phyloP scores from a whole-genome alignment of 768 basidiomycete species.

The Lactifluus rugatus region DNA sequence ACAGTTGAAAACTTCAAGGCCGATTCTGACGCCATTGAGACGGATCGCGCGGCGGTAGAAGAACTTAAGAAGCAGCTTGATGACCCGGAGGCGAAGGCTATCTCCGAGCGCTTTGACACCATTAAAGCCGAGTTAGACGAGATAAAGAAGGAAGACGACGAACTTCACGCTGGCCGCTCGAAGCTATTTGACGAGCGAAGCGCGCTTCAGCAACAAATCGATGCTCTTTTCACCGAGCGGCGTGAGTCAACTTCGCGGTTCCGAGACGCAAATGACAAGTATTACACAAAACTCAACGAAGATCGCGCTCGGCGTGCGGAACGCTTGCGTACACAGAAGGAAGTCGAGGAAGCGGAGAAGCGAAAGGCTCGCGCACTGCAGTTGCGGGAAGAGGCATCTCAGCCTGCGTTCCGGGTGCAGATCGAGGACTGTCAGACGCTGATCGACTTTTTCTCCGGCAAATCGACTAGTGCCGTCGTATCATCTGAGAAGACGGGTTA shows the following conservation, averaged over 20 bases:
- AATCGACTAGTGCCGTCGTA: slow-evolving; percentile 41
- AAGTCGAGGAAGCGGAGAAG: slow-evolving; percentile 68
- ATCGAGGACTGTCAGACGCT: slow-evolving; percentile 96
- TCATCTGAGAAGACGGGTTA: slow-evolving; percentile 35
- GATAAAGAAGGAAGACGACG: slow-evolving; percentile 79
- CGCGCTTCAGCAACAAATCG: slow-evolving; percentile 55
- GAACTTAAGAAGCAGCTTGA: slow-evolving; percentile 77
- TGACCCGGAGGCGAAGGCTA: slow-evolving; percentile 79
- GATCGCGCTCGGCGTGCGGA: slow-evolving; percentile 81
- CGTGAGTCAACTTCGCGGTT: slow-evolving; percentile 60
- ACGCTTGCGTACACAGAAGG: slow-evolving; percentile 61
- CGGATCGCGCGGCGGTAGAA: slow-evolving; percentile 63
- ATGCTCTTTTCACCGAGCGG: slow-evolving; percentile 62
- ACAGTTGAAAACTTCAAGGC: slow-evolving; percentile 73
- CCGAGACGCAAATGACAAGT: slow-evolving; percentile 77
- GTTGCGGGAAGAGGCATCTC: slow-evolving; percentile 81
- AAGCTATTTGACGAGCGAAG: slow-evolving; percentile 87
- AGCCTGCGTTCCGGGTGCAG: slow-evolving; percentile 83
- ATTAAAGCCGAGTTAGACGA: slow-evolving; percentile 81
- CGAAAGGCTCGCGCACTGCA: slow-evolving; percentile 70
- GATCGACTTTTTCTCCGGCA: slow-evolving; percentile 75
- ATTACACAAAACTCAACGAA: slow-evolving; percentile 78
- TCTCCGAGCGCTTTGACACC: slow-evolving; percentile 69
- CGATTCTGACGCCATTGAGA: slow-evolving; percentile 73
- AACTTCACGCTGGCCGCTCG: slow-evolving; percentile 66